Evolutionary conservation across 768 basidiomycete genomes (phyloP).

Genomic region (Lepiota venenata): DNA sequence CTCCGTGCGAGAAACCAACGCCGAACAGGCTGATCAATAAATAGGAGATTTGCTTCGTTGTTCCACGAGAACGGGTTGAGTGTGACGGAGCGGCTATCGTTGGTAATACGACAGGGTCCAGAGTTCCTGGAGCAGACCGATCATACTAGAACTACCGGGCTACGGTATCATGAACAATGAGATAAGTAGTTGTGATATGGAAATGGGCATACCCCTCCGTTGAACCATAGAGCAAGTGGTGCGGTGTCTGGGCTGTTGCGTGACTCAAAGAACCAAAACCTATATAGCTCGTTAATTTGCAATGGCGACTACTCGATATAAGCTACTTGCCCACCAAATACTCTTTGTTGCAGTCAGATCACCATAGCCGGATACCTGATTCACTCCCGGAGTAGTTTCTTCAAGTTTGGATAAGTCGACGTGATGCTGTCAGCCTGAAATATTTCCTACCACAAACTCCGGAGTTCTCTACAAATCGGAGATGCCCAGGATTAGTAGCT

Average conservation of each 20-base stretch:
- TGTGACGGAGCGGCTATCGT: constrained; percentile 45
- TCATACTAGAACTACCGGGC: constrained; percentile 55
- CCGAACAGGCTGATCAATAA: constrained; percentile 64
- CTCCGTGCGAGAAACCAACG: constrained; percentile 60
- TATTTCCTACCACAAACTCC: constrained; percentile 50
- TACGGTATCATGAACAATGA: constrained; percentile 14
- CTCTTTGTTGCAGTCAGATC: constrained; percentile 56
- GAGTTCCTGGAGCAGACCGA: constrained; percentile 72
- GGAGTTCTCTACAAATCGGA: constrained; percentile 57
- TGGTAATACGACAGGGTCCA: constrained; percentile 69
- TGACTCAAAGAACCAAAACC: constrained; percentile 71
- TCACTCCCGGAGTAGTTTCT: constrained; percentile 63
- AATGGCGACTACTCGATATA: background rate
- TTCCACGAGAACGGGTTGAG: constrained; percentile 60
- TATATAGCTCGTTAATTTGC: constrained; percentile 23
- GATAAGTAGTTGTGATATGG: background rate
- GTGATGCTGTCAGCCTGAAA: background rate
- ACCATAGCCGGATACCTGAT: constrained; percentile 61
- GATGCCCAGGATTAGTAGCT: constrained; percentile 41
- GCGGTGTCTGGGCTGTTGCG: constrained; percentile 59
- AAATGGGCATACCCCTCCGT: constrained; percentile 46
- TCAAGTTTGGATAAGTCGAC: background rate
- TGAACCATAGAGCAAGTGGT: constrained; percentile 66
- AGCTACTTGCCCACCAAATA: constrained; percentile 43
- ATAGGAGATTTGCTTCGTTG: constrained; percentile 52